These are phyloP conservation scores for Pleurotus salmoneostramineus DNA, from an alignment of 768 basidiomycete species.

Conservation along the genomic window DNA sequence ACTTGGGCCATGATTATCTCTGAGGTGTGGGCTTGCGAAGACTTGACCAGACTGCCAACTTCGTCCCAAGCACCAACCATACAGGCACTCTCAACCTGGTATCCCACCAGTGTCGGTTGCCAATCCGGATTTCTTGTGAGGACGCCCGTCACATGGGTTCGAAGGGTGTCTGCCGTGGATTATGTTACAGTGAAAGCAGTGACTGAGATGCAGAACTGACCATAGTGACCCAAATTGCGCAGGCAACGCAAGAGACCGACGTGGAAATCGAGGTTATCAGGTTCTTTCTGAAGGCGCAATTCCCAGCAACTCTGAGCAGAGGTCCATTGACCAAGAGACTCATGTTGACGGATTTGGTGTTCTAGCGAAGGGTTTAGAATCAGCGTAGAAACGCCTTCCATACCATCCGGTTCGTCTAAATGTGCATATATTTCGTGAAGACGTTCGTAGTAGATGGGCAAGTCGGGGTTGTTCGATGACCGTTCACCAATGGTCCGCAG, in stretches of 20 bases:
- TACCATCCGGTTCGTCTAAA: constrained; percentile 96
- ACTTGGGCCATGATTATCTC: constrained; percentile 75
- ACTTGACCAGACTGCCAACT: constrained; percentile 58
- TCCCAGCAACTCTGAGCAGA: constrained; percentile 99
- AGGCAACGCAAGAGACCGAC: constrained; percentile 88
- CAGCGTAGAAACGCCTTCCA: constrained; percentile 93
- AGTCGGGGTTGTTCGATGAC: constrained; percentile 37
- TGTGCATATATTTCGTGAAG: constrained; percentile 96
- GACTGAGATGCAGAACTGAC: constrained; percentile 39
- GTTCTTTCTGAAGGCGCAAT: constrained; percentile 84
- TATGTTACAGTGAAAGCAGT: not conserved
- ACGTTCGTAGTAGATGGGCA: constrained; percentile 78
- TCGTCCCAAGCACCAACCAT: constrained; percentile 93
- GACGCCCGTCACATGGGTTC: constrained; percentile 92
- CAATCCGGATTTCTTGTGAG: constrained; percentile 83
- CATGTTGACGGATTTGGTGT: constrained; percentile 96
- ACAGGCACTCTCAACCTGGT: constrained; percentile 92
- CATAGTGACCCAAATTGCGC: constrained; percentile 94
- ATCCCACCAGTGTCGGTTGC: constrained; percentile 72
- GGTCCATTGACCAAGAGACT: constrained; percentile 96
- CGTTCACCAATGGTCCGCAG: constrained; percentile 51
- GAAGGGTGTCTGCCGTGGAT: constrained; percentile 70
- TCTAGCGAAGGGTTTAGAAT: constrained; percentile 88
- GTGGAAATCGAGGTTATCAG: constrained; percentile 86
- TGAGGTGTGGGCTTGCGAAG: constrained; percentile 46